These are phyloP conservation scores for Astrocystis sublimbata DNA, from an alignment of 495 filamentous ascomycete genomes.

Conservation along the genomic window DNA sequence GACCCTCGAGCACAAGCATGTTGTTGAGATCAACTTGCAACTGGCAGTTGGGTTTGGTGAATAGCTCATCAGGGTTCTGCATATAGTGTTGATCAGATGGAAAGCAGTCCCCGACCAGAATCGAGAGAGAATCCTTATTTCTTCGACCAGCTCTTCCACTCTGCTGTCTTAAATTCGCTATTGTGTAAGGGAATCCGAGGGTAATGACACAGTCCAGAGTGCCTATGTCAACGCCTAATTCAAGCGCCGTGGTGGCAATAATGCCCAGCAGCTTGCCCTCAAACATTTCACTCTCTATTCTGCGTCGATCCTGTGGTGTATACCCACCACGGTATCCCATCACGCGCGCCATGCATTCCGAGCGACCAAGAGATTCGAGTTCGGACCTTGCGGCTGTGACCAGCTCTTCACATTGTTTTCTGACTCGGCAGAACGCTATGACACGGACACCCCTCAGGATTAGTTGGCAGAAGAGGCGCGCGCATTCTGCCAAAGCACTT, in stretches of 20 bases:
- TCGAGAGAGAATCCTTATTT: constrained; percentile 90
- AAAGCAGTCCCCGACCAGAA: constrained; percentile 89
- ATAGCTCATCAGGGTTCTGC: constrained; percentile 95
- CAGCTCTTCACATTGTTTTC: constrained; percentile 85
- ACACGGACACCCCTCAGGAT: constrained; percentile 85
- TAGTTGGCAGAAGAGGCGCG: constrained; percentile 86
- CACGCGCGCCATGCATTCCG: constrained; percentile 73
- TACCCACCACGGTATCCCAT: constrained; percentile 98
- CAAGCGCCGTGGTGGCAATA: constrained; percentile 88
- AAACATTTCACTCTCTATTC: constrained; percentile 96
- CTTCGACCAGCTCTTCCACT: constrained; percentile 89
- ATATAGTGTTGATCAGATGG: constrained; percentile 96
- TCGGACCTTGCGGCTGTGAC: constrained; percentile 79
- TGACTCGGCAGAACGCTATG: constrained; percentile 89
- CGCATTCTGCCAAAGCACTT: constrained; percentile 78
- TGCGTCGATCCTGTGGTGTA: constrained; percentile 86
- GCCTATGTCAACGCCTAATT: constrained; percentile 94
- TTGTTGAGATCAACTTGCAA: constrained; percentile 90
- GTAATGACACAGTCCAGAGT: constrained; percentile 93
- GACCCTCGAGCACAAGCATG: constrained; percentile 86
- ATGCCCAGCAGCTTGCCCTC: constrained; percentile 92
- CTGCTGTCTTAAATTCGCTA: constrained; percentile 91
- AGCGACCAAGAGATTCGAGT: constrained; percentile 66
- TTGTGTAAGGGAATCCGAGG: constrained; percentile 91
- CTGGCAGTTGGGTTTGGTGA: constrained; percentile 85